Base-by-base conservation (phyloP, 805 yeast species). In the Torulaspora maleeae region DNA sequence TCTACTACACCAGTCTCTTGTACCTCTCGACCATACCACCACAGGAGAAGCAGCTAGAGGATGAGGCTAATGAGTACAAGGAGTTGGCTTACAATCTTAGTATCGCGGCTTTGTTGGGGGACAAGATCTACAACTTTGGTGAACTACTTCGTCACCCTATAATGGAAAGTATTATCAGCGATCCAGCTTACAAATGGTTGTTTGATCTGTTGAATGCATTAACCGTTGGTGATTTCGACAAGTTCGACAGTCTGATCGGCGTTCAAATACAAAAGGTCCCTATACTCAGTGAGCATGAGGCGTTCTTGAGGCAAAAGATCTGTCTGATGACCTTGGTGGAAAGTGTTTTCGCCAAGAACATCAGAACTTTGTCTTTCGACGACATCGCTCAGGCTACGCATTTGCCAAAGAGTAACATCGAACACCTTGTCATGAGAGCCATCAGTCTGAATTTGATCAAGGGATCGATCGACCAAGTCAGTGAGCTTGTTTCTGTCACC, bases 271-370 rank as follows among this genome's bases (percentile, higher is more conserved):
- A 67, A 34, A 67, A 71, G 48, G 66, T 74, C 20, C 85, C 90
- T 30, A 67, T 81, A 44, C 73, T 91, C 41, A 71, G 76, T 27
- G 66, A 70, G 37, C 75, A 80, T 45, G 77, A 80, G 55, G 70
- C 77, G 10, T 88, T 90, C 59, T 73, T 93, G 55, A 80, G 83
- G 63, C 95, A 89, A 67, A 93, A 93, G 67, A 84, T 93, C 52
- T 86, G 96, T 62, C 79, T 95, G 48, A 89, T 89, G 87, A 80
- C 96, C 22, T 75, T 93, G 52, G 82, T 88, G 54, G 98, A 91
- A 71, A 75, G 87, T 51, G 84, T 93, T 13, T 91, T 91, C 60
- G 72, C 93, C 27, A 79, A 89, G 39, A 79, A 83, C 37, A 81
- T 80, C 54, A 83, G 95, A 68, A 76, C 79, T 27, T 74, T 93